Percentiles rank a stretch among this genome's conserved stretches.
Evolutionary conservation across 805 yeast species (phyloP).

Genomic region (Candida glaebosa): DNA sequence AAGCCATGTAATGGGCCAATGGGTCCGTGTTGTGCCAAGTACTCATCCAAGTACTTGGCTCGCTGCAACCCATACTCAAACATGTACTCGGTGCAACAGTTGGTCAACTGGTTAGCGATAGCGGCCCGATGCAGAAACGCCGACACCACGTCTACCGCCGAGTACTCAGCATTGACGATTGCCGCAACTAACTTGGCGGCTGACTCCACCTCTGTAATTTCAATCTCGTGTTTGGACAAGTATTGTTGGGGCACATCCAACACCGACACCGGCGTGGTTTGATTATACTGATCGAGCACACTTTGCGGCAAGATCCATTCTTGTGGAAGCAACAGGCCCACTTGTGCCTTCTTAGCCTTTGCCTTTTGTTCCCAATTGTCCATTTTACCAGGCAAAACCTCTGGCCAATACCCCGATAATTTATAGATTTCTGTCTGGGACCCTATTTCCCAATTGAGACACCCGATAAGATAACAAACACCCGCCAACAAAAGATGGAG

Average conservation of each 20-base stretch:
- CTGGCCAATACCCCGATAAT: not conserved
- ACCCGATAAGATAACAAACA: no score
- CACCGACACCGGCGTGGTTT: slow-evolving; percentile 1
- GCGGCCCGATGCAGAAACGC: slow-evolving; percentile 61
- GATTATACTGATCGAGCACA: slow-evolving; percentile 1
- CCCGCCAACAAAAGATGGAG: no score
- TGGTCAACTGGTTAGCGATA: slow-evolving; percentile 51
- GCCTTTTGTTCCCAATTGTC: slow-evolving; percentile 1
- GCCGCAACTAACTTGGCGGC: slow-evolving; percentile 24
- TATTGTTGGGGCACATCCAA: slow-evolving; percentile 3
- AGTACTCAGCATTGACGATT: slow-evolving; percentile 31
- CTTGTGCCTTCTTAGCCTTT: slow-evolving; percentile 2
- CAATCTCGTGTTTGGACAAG: slow-evolving; percentile 30
- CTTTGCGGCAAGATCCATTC: slow-evolving; percentile 5
- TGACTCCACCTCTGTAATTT: slow-evolving; percentile 32
- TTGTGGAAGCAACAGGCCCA: slow-evolving; percentile 1
- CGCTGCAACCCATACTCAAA: slow-evolving; percentile 24
- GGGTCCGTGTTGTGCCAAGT: slow-evolving; percentile 13
- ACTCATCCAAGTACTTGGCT: slow-evolving; percentile 23
- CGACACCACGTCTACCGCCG: slow-evolving; percentile 43
- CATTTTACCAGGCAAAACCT: not conserved
- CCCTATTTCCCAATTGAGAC: not conserved
- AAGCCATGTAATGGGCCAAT: slow-evolving; percentile 30
- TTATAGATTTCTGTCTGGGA: not conserved
- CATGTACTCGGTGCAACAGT: slow-evolving; percentile 36